A percentile compares a stretch with the other conserved stretches of the same genome.
These are phyloP conservation scores for Lotmaria passim DNA, from an alignment of 208 protist species.

Conservation along the genomic window DNA sequence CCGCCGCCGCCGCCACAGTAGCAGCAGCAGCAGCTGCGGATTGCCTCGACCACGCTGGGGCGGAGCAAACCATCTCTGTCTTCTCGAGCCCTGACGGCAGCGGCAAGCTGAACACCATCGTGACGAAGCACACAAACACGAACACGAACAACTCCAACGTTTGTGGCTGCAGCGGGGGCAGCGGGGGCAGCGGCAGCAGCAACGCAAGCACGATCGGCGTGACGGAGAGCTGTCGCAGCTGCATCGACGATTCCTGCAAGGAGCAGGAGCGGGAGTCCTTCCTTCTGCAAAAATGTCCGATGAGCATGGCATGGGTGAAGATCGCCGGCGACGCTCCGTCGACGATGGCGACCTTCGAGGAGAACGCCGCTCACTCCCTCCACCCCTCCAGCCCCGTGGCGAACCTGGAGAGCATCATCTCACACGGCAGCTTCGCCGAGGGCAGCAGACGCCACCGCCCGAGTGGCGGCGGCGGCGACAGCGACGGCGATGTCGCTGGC, in stretches of 20 bases:
- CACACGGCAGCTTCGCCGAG: not conserved
- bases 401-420: not conserved
- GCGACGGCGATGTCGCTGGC: not conserved
- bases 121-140: not conserved
- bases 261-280: conserved; percentile 30
- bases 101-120: not conserved
- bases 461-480: not conserved
- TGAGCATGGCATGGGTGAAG: conserved; percentile 20
- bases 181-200: not conserved
- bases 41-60: not conserved
- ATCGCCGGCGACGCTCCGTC: conserved; percentile 5
- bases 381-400: conserved; percentile 14
- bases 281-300: conserved; percentile 26
- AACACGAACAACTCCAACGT: too few species aligned
- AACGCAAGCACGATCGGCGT: conserved; percentile 5
- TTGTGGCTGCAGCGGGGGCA: not conserved
- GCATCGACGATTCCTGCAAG: conserved; percentile 21
- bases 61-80: conserved; percentile 3
- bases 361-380: conserved; percentile 17
- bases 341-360: conserved; percentile 19
- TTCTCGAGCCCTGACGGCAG: not conserved
- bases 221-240: conserved; percentile 29
- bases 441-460: not conserved
- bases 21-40: not conserved
- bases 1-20: too few species aligned